Conservation (phyloP, 108 stramenopile species). For the Mediolabrus comicus region DNA sequence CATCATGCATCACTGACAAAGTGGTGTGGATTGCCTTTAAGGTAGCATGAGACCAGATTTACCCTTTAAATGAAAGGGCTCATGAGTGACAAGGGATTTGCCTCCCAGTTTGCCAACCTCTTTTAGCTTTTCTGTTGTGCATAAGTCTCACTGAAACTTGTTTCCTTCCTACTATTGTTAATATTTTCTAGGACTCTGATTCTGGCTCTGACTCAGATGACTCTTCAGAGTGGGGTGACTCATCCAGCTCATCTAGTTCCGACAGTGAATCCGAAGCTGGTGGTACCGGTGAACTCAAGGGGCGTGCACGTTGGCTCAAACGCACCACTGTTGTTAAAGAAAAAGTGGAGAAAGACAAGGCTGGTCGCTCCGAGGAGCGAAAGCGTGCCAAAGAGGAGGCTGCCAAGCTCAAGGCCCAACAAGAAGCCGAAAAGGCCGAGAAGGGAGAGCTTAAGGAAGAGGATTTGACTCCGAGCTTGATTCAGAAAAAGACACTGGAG, state of each 20-base stretch:
- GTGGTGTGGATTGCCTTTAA: slow-evolving; percentile 49
- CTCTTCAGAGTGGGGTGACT: slow-evolving; percentile 58
- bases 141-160: slow-evolving; percentile 1
- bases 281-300: slow-evolving; percentile 76
- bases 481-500: slow-evolving; percentile 82
- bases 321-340: slow-evolving; percentile 75
- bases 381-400: slow-evolving; percentile 47
- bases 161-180: background rate
- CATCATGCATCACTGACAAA: slow-evolving; percentile 79
- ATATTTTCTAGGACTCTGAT: slow-evolving; percentile 20
- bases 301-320: slow-evolving; percentile 97
- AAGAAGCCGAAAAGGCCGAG: slow-evolving; percentile 21
- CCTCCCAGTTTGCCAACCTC: background rate
- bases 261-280: slow-evolving; percentile 60
- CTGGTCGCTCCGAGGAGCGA: slow-evolving; percentile 47
- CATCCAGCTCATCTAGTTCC: slow-evolving; percentile 46
- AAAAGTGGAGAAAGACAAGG: slow-evolving; percentile 79
- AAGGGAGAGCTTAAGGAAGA: slow-evolving; percentile 52
- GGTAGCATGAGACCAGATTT: slow-evolving; percentile 83
- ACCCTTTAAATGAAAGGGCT: slow-evolving; percentile 28
- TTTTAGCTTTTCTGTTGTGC: slow-evolving; percentile 16
- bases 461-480: slow-evolving; percentile 62
- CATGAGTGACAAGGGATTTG: slow-evolving; percentile 49
- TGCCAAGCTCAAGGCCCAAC: slow-evolving; percentile 46
- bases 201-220: slow-evolving; percentile 41